Percentiles rank a stretch among this genome's conserved stretches.
These are phyloP conservation scores for Cruciata laevipes DNA, from an alignment of 257 asterid genomes.

Conservation along the genomic window DNA sequence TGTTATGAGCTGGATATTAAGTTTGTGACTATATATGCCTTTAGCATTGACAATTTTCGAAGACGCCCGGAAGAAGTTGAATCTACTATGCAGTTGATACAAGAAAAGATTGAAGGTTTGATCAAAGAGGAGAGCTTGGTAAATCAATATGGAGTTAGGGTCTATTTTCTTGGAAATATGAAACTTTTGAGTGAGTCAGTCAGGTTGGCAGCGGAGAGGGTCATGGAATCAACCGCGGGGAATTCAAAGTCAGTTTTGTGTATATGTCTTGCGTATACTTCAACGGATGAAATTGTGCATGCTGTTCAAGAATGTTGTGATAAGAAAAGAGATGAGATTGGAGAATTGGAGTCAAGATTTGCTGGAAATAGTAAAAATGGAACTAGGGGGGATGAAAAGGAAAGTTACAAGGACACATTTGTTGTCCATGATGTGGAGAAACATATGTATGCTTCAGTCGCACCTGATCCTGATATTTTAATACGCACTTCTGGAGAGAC, in stretches of 20 bases:
- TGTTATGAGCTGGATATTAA: slow-evolving; percentile 60
- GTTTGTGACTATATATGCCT: slow-evolving; percentile 60
- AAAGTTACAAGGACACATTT: slow-evolving; percentile 20
- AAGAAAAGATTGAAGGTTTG: slow-evolving; percentile 60
- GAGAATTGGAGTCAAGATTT: slow-evolving; percentile 12
- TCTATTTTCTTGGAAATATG: slow-evolving; percentile 56
- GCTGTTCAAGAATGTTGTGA: slow-evolving; percentile 48
- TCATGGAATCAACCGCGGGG: slow-evolving; percentile 52
- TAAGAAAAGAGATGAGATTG: slow-evolving; percentile 32
- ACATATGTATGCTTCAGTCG: slow-evolving; percentile 58
- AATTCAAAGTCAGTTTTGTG: slow-evolving; percentile 51
- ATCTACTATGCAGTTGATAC: slow-evolving; percentile 63
- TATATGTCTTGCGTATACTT: slow-evolving; percentile 79
- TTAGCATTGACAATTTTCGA: slow-evolving; percentile 77
- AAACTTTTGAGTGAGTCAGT: slow-evolving; percentile 53
- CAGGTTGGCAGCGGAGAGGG: slow-evolving; percentile 58
- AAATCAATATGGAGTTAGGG: slow-evolving; percentile 55
- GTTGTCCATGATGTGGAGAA: slow-evolving; percentile 43
- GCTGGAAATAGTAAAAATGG: slow-evolving; percentile 16
- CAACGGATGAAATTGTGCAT: slow-evolving; percentile 64
- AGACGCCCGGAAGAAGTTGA: slow-evolving; percentile 74
- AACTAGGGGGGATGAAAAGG: slow-evolving; percentile 20
- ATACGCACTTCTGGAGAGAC: slow-evolving; percentile 74
- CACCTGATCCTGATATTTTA: slow-evolving; percentile 68
- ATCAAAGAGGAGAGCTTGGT: slow-evolving; percentile 49